Conservation (phyloP, 23 red algal genomes). For the Gracilariopsis chorda region DNA sequence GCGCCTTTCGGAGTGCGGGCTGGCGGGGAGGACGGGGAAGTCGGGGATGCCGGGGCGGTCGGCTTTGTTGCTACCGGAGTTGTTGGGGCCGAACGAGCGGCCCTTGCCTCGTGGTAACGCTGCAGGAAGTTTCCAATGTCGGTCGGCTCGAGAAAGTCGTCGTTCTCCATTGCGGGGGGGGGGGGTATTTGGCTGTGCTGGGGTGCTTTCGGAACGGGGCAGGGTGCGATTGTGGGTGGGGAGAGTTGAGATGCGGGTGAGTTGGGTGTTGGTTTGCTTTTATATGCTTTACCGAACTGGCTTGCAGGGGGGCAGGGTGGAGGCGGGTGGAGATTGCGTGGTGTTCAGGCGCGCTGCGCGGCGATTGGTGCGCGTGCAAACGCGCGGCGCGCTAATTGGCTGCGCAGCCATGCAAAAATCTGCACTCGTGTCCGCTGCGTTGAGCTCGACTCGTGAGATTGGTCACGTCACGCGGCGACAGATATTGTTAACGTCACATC, state of each 20-base stretch:
- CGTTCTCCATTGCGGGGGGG: neutral
- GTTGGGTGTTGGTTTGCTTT: neutral
- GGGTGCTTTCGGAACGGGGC: neutral
- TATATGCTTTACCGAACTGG: constrained; percentile 14
- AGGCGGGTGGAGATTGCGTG: constrained; percentile 4
- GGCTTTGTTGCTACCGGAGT: neutral
- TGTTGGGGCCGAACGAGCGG: neutral
- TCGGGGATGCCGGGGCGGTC: neutral
- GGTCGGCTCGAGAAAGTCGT: constrained; percentile 31
- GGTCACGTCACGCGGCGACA: too few relatives aligned
- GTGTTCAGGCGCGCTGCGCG: too few relatives aligned
- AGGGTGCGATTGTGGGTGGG: neutral
- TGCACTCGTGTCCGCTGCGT: neutral
- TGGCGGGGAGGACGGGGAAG: neutral
- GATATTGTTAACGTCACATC: too few relatives aligned
- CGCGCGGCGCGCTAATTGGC: neutral
- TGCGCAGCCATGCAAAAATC: neutral
- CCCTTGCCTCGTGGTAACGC: constrained; percentile 40
- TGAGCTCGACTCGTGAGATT: too few relatives aligned
- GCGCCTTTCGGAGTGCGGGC: neutral
- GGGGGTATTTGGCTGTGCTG: neutral
- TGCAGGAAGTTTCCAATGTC: constrained; percentile 48
- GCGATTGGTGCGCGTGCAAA: neutral
- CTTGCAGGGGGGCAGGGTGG: neutral
- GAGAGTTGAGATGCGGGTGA: neutral